A percentile compares a stretch with the other conserved stretches of the same genome.
phyloP scores from a whole-genome alignment of 2,329 filamentous ascomycete species.

The Aspergillus melleus region DNA sequence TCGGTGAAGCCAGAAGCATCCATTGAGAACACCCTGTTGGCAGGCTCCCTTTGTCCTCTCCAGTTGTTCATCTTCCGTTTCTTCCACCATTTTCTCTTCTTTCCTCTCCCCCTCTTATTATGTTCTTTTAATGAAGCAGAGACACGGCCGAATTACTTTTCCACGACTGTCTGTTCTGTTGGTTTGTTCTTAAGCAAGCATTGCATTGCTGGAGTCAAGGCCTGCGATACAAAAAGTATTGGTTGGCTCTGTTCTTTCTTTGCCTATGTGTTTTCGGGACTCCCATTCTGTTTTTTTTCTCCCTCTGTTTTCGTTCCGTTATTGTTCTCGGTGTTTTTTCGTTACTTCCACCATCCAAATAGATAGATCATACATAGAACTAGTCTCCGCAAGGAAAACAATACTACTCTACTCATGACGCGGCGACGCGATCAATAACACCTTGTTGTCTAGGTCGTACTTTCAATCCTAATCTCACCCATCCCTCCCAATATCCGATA shows the following conservation, averaged over 20 bases:
- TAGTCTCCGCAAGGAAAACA: background rate
- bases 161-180: conserved; percentile 6
- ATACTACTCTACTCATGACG: background rate
- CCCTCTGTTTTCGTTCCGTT: background rate
- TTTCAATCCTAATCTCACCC: too few species aligned
- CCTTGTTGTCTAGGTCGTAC: background rate
- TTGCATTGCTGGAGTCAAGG: conserved; percentile 10
- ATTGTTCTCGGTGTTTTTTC: background rate
- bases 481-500: too few species aligned
- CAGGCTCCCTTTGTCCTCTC: background rate
- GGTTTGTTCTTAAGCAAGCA: conserved; percentile 11
- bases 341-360: background rate
- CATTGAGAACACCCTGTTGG: background rate
- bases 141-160: conserved; percentile 8
- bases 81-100: background rate
- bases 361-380: background rate
- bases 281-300: background rate
- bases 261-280: background rate
- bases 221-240: background rate
- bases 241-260: background rate
- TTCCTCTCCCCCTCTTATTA: background rate
- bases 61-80: background rate
- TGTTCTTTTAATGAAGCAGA: conserved; percentile 1
- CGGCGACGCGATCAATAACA: background rate
- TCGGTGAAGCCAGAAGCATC: background rate